phyloP scores from a whole-genome alignment of 805 yeast species.

The Wickerhamiella allomyrinae region DNA sequence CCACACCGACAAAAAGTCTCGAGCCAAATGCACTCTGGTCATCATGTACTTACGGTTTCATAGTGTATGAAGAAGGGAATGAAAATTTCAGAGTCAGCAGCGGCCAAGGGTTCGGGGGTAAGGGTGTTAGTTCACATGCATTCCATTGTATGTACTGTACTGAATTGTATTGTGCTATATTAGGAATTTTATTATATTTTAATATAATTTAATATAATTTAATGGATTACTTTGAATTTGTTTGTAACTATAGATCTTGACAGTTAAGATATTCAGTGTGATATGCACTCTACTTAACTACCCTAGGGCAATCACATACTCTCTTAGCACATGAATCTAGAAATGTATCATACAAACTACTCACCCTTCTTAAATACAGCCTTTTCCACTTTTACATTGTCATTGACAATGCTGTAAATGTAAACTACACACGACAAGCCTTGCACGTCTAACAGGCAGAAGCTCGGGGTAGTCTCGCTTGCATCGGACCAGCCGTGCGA shows the following conservation, averaged over 20 bases:
- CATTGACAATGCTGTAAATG: conserved; percentile 67
- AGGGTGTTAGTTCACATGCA: background rate
- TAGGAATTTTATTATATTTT: too few species aligned
- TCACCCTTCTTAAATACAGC: conserved; percentile 37
- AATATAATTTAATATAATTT: too few species aligned
- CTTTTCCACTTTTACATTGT: conserved; percentile 84
- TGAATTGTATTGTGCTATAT: too few species aligned
- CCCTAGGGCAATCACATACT: too few species aligned
- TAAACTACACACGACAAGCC: conserved; percentile 65
- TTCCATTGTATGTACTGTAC: too few species aligned
- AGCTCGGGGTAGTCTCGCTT: conserved; percentile 58
- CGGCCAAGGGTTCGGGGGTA: background rate
- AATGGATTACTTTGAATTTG: too few species aligned
- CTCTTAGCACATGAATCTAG: background rate
- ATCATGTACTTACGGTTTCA: conserved; percentile 40
- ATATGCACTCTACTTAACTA: too few species aligned
- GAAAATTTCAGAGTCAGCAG: background rate
- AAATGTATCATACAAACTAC: background rate
- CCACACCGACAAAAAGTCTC: conserved; percentile 95
- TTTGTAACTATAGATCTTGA: too few species aligned
- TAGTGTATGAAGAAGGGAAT: background rate
- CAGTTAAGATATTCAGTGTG: too few species aligned
- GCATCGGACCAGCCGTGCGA: conserved; percentile 44
- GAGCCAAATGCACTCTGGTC: conserved; percentile 99
- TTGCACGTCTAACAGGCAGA: conserved; percentile 77